Percentiles rank a stretch among this genome's conserved stretches.
These are phyloP conservation scores for Blastocystis sp. DNA, from an alignment of 352 stramenopile genomes.

Conservation along the genomic window DNA sequence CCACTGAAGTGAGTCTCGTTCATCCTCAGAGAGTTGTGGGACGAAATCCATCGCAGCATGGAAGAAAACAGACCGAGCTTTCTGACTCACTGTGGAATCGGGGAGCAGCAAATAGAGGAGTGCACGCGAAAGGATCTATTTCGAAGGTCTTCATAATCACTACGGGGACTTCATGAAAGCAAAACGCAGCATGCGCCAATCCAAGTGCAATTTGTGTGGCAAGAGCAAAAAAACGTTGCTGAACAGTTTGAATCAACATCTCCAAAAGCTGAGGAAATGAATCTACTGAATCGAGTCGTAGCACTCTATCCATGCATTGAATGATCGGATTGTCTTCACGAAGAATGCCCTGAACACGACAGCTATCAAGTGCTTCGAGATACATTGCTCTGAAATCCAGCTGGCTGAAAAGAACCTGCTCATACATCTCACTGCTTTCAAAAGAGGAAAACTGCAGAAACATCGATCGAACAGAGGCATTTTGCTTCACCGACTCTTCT, in stretches of 20 bases:
- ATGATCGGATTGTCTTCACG: background rate
- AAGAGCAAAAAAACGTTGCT: background rate
- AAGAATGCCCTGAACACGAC: background rate
- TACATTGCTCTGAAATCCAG: conserved; percentile 13
- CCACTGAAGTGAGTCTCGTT: background rate
- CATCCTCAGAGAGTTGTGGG: background rate
- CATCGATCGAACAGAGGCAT: background rate
- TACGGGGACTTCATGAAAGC: background rate
- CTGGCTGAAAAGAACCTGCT: background rate
- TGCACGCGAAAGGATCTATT: background rate
- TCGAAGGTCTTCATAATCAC: background rate
- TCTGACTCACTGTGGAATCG: background rate
- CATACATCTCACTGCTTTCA: background rate
- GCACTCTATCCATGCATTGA: background rate
- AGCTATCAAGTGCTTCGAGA: background rate
- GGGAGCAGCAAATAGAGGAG: background rate
- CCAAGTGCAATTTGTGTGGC: background rate
- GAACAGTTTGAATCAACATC: background rate
- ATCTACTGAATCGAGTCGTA: background rate
- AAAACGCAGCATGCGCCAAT: background rate
- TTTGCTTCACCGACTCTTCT: background rate
- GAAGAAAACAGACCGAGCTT: background rate
- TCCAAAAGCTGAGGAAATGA: background rate
- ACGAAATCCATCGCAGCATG: background rate
- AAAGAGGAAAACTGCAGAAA: conserved; percentile 11